Conservation (phyloP, 2,329 filamentous ascomycete genomes). For the Cercospora berteroae region DNA sequence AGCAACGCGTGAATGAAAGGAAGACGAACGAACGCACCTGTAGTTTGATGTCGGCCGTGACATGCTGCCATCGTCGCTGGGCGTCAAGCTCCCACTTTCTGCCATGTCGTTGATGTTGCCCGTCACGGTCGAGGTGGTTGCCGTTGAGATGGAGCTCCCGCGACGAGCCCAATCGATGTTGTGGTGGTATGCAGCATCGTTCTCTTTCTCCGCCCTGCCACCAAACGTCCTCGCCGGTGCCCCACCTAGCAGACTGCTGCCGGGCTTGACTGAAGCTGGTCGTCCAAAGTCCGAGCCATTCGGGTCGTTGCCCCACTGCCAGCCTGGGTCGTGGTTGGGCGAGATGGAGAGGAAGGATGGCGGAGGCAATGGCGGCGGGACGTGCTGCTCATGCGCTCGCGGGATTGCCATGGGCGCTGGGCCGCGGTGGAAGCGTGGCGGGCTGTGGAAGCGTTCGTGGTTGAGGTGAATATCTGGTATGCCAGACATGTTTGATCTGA, state of each 20-base stretch:
- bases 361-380: constrained; percentile 64
- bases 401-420: constrained; percentile 63
- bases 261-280: constrained; percentile 47
- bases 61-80: constrained; percentile 32
- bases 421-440: constrained; percentile 41
- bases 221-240: constrained; percentile 20
- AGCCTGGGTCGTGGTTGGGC: constrained; percentile 59
- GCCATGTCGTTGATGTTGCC: constrained; percentile 30
- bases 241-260: constrained; percentile 47
- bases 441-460: constrained; percentile 41
- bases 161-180: constrained; percentile 37
- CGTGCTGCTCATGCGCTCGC: constrained; percentile 50
- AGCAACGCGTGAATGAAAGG: background rate
- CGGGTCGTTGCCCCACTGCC: constrained; percentile 60
- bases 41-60: constrained; percentile 42
- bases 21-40: constrained; percentile 40
- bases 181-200: constrained; percentile 26
- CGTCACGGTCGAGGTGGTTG: constrained; percentile 37
- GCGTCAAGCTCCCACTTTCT: constrained; percentile 27
- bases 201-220: constrained; percentile 30
- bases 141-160: constrained; percentile 42
- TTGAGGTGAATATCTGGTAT: constrained; percentile 40
- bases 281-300: constrained; percentile 49
- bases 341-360: constrained; percentile 57
- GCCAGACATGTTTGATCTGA: constrained; percentile 24